Base-by-base conservation (phyloP, 371 early-diverging fungal species). In the Mucor circinelloides region DNA sequence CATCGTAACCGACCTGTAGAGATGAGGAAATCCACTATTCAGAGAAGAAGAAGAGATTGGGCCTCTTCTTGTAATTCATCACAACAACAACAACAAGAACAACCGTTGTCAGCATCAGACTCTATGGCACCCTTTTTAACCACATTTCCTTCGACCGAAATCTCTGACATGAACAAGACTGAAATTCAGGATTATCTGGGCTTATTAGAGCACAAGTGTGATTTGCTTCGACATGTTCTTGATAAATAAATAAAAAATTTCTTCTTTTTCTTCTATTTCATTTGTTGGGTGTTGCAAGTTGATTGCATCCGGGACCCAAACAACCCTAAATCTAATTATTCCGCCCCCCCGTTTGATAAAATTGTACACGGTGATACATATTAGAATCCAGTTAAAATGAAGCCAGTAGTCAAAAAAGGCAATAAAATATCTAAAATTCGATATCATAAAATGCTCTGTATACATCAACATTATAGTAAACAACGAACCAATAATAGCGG, bases 1-100 rank as follows among this genome's bases (percentile, higher is more conserved):
- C 82, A 85, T 58, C 76, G 80, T 19, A 86, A 85, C 57, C 85
- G 91, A 3, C 91, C 88, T 0, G 77, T 84, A 1, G 81, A 81
- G 27, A 87, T 91, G 89, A 85, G 87, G 67, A 87, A 88, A 62
- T 60, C 84, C 3, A 89, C 86, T 32, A 88, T 89, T 66, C 88
- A 90, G 58, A 81, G 88, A 57, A 83, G 92, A 44, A 82, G 86
- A 36, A 75, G 89, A 1, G 89, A 87, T 46, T 88, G 87, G 84
- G 79, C 56, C 17, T 56, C 56, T 56, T 8, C 9, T 17, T 31
- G 32, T 19, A n/a, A 32, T 56, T 6, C 25, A 32, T 12, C 28
- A 30, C 31, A n/a, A 17, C 31, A 30, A 31, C 19, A n/a, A 17
- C 32, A 17, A 19, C 19, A n/a, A 17, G 19, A 17, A 19, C 19